Conservation (phyloP, 2,329 filamentous ascomycete genomes). For the Trichoderma sp. region DNA sequence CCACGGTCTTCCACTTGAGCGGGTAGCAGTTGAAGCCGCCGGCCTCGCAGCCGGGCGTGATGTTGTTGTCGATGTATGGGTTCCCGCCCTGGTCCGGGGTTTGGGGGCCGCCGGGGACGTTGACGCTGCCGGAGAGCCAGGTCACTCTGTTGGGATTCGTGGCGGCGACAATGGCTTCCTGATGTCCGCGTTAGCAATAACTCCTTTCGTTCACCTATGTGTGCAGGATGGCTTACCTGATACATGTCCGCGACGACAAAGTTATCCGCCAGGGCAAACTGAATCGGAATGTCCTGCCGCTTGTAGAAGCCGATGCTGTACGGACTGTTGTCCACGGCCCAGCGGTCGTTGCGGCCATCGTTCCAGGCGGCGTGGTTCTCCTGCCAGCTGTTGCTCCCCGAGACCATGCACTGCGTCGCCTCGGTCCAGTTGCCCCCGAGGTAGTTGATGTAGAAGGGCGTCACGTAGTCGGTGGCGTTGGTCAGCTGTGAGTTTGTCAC, state of each 20-base stretch:
- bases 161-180: slow-evolving; percentile 53
- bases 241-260: slow-evolving; percentile 62
- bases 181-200: background rate
- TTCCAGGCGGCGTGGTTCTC: slow-evolving; percentile 57
- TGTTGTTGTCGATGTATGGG: slow-evolving; percentile 54
- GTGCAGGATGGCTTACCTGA: slow-evolving; percentile 33
- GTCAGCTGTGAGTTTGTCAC: slow-evolving; percentile 45
- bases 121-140: slow-evolving; percentile 55
- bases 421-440: slow-evolving; percentile 52
- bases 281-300: slow-evolving; percentile 55
- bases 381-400: slow-evolving; percentile 55
- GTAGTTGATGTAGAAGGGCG: slow-evolving; percentile 60
- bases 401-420: slow-evolving; percentile 57
- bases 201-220: background rate
- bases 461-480: slow-evolving; percentile 46
- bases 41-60: slow-evolving; percentile 49
- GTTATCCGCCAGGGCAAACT: slow-evolving; percentile 57
- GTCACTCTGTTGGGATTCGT: slow-evolving; percentile 57
- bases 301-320: slow-evolving; percentile 56
- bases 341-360: slow-evolving; percentile 54
- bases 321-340: slow-evolving; percentile 57
- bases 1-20: slow-evolving; percentile 56
- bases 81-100: slow-evolving; percentile 46
- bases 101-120: slow-evolving; percentile 51
- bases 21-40: slow-evolving; percentile 54